Conservation (phyloP, 164 flowering plant species). For the Akebia trifoliata region DNA sequence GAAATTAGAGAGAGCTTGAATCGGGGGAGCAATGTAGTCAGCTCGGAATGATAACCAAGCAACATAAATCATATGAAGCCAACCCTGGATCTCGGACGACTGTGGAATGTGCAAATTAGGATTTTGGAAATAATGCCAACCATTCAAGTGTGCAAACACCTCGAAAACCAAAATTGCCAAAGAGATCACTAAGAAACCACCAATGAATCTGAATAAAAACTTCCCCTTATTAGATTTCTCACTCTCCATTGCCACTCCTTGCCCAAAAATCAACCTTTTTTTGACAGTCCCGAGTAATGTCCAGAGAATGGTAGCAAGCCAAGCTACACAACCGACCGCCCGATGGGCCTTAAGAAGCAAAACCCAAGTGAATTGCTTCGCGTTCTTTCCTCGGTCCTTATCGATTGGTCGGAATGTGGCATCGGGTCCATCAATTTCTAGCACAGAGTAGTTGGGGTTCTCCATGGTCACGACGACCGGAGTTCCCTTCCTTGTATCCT, state of each 20-base stretch:
- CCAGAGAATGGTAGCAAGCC: constrained; percentile 60
- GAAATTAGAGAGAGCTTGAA: constrained; percentile 54
- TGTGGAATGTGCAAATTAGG: constrained; percentile 52
- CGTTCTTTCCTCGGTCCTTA: constrained; percentile 68
- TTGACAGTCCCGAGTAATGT: constrained; percentile 57
- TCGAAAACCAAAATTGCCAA: constrained; percentile 53
- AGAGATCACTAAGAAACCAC: constrained; percentile 42
- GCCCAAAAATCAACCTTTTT: constrained; percentile 48
- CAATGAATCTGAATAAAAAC: constrained; percentile 42
- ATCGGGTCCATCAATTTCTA: constrained; percentile 67
- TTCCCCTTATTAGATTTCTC: constrained; percentile 47
- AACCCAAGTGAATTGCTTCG: constrained; percentile 81
- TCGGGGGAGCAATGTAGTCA: constrained; percentile 65
- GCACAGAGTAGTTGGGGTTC: constrained; percentile 68
- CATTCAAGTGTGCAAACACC: constrained; percentile 56
- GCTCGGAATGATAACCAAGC: constrained; percentile 63
- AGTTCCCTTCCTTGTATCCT: constrained; percentile 51
- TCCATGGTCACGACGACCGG: constrained; percentile 85
- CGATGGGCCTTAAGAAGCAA: constrained; percentile 68
- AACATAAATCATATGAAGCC: constrained; percentile 47
- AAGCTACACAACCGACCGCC: constrained; percentile 66
- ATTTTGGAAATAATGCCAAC: constrained; percentile 62
- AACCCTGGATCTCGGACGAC: constrained; percentile 52
- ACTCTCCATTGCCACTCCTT: constrained; percentile 46
- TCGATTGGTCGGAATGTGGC: constrained; percentile 56